Percentiles rank a stretch among this genome's conserved stretches.
These are phyloP conservation scores for Kodamaea ohmeri DNA, from an alignment of 1,139 yeast genomes.

Conservation along the genomic window DNA sequence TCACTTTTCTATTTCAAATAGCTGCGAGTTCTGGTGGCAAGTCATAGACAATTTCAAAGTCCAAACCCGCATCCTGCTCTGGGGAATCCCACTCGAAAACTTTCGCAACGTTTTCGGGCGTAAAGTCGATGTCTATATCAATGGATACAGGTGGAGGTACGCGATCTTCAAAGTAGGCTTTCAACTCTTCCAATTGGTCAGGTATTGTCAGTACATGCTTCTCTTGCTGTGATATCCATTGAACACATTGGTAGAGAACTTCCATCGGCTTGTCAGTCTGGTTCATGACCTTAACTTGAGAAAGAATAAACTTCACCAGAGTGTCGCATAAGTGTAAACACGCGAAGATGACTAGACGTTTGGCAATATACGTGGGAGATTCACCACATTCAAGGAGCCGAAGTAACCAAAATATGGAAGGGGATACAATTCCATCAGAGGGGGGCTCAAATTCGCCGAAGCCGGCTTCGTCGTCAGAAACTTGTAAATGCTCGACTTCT, in stretches of 20 bases:
- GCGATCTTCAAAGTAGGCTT: constrained; percentile 7
- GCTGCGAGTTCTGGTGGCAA: constrained; percentile 5
- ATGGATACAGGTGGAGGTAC: not conserved
- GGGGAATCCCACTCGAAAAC: constrained; percentile 2
- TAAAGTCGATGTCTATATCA: constrained; percentile 7
- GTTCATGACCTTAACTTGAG: constrained; percentile 16
- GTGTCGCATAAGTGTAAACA: constrained; percentile 16
- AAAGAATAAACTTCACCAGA: constrained; percentile 13
- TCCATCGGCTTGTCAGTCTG: constrained; percentile 14
- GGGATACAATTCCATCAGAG: constrained; percentile 6
- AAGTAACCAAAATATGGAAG: constrained; percentile 11
- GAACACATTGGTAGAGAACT: constrained; percentile 19
- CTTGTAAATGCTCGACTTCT: constrained; percentile 24
- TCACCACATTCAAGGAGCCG: constrained; percentile 27
- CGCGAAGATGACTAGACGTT: constrained; percentile 27
- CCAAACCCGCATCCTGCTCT: not conserved
- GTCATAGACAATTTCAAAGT: constrained; percentile 4
- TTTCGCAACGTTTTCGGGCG: constrained; percentile 6
- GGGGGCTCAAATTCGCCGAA: constrained; percentile 4
- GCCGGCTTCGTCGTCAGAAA: constrained; percentile 35
- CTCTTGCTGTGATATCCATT: constrained; percentile 14
- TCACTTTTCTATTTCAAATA: not conserved
- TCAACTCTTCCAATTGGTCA: constrained; percentile 7
- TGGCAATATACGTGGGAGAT: constrained; percentile 26
- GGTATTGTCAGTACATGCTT: constrained; percentile 8